Base-by-base conservation (phyloP, 495 filamentous ascomycete genomes). In the Daldinia bambusicola region DNA sequence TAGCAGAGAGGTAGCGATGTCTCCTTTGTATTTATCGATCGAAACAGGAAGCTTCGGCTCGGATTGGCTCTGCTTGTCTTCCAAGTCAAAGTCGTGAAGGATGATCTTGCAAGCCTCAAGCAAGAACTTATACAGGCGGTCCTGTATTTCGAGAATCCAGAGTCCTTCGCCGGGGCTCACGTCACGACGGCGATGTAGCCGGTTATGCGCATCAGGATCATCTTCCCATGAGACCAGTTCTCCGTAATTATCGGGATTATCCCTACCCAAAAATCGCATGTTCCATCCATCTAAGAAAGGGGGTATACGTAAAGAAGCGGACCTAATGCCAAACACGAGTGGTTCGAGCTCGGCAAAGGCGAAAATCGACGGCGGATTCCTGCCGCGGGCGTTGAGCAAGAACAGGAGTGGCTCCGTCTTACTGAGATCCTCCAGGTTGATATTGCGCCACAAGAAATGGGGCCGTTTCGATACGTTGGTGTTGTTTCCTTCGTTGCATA, bases 101-200 rank as follows among this genome's bases (percentile, higher is more conserved):
- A 48, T 48, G 2, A 22, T 22, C 18, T 22, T 48, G 43, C 51
- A 55, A 9, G 31, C 3, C 13, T 31, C 51, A 12, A 30, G 31
- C 8, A 32, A 55, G 31, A 30, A 55, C 7, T 8, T 14, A 20
- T 55, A 55, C 13, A 55, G 13, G 13, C 51, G 51, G 51, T 55
- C 51, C 31, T 55, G 51, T 31, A 55, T 32, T n/a, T 55, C 51
- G 12, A 55, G 26, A 14, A 55, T 55, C 51, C 51, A 55, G 26
- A 55, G 51, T 55, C 51, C 51, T 55, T 55, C 51, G 6, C 51
- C 51, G 4, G 31, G 51, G 31, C 51, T 55, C 0, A 55, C 51
- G 32, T 55, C 31, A 32, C 51, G n/a, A 8, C 26, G 14, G 51
- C 51, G 22, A 0, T 32, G 51, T 4, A 55, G n/a, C 13, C 13